Evolutionary conservation across 306 rosid species (phyloP).

Genomic region (Begonia fuchsioides): DNA sequence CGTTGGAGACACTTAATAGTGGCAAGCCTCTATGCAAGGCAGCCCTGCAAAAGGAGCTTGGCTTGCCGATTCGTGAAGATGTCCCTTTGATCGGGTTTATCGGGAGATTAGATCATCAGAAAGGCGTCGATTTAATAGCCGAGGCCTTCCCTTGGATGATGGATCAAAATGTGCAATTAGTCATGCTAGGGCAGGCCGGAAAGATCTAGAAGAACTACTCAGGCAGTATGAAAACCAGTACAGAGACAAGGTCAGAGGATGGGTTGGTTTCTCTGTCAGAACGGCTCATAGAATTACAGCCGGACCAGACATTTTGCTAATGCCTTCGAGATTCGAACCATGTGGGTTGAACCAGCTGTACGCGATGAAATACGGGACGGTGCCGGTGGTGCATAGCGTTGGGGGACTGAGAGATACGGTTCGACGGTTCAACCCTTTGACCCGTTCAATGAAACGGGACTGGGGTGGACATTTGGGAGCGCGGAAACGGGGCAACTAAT

Average conservation of each 20-base stretch:
- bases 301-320: constrained; percentile 70
- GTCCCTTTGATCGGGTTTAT: constrained; percentile 62
- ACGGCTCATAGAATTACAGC: constrained; percentile 91
- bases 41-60: constrained; percentile 81
- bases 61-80: constrained; percentile 62
- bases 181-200: constrained; percentile 88
- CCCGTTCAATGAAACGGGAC: constrained; percentile 61
- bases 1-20: constrained; percentile 39
- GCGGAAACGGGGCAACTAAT: constrained; percentile 55
- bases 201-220: constrained; percentile 74
- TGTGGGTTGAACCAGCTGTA: constrained; percentile 93
- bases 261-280: constrained; percentile 90
- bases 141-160: constrained; percentile 87
- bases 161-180: constrained; percentile 64
- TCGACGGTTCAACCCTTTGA: constrained; percentile 54
- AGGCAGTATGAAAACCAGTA: constrained; percentile 34
- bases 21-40: constrained; percentile 83
- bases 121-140: constrained; percentile 83
- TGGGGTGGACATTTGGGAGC: constrained; percentile 80
- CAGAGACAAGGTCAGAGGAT: constrained; percentile 45
- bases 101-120: constrained; percentile 81
- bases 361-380: constrained; percentile 83
- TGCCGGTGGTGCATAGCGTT: constrained; percentile 90
- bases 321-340: constrained; percentile 98
- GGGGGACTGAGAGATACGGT: constrained; percentile 90